A percentile compares a stretch with the other conserved stretches of the same genome.
These are phyloP conservation scores for Giardia muris DNA, from an alignment of 208 protist species.

Conservation along the genomic window DNA sequence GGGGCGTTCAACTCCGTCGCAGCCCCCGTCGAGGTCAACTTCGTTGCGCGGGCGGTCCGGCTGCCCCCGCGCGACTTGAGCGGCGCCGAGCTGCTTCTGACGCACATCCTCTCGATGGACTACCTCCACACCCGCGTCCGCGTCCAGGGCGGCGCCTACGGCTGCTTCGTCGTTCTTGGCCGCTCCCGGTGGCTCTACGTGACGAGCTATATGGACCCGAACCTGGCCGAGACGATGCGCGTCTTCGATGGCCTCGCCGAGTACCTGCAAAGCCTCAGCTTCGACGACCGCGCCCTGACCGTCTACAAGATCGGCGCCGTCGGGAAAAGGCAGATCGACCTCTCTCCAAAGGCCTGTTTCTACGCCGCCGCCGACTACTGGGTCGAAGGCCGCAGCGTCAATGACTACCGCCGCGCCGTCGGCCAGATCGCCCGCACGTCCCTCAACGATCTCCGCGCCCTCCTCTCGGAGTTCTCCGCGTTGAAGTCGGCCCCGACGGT, in stretches of 20 bases:
- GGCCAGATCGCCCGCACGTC: background rate
- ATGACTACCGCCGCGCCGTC: background rate
- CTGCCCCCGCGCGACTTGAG: background rate
- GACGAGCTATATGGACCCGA: background rate
- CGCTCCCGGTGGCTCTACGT: background rate
- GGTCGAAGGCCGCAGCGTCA: background rate
- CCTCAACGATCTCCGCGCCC: background rate
- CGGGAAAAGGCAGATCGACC: background rate
- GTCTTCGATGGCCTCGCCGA: background rate
- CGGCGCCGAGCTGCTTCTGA: background rate
- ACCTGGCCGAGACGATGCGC: background rate
- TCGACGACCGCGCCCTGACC: background rate
- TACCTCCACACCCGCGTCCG: background rate
- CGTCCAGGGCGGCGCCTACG: background rate
- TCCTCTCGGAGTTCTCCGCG: background rate
- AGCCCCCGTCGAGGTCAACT: conserved; percentile 10
- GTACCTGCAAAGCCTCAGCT: background rate
- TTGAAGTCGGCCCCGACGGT: background rate
- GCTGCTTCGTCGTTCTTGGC: conserved; percentile 2
- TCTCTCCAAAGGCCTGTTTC: background rate
- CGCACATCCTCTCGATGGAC: background rate
- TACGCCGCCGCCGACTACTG: background rate
- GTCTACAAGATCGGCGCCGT: conserved; percentile 22
- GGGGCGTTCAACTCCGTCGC: no score
- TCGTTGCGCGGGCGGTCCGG: background rate